Evolutionary conservation across 2,329 filamentous ascomycete species (phyloP).

Genomic region (Ceratocystis cacaofunesta): DNA sequence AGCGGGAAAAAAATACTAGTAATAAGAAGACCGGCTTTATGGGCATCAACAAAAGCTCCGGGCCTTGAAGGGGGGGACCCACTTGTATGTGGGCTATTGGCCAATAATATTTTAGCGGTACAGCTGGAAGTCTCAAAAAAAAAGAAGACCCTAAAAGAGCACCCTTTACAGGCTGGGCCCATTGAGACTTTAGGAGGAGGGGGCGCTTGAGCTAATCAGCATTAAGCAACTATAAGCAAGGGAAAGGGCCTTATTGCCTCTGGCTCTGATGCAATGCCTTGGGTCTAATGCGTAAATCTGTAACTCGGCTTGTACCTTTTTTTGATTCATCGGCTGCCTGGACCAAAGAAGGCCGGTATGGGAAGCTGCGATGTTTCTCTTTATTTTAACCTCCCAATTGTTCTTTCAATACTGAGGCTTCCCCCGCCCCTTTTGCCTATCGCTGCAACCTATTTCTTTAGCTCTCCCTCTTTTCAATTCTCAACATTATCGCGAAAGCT

Average conservation of each 20-base stretch:
- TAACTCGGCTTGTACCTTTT: background rate
- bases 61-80: background rate
- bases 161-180: background rate
- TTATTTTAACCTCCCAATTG: background rate
- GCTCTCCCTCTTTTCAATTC: background rate
- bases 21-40: background rate
- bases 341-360: background rate
- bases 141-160: background rate
- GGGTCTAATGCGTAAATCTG: background rate
- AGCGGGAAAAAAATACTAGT: background rate
- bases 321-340: background rate
- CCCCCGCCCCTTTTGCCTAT: background rate
- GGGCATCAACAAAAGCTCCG: background rate
- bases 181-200: background rate
- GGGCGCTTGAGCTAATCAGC: background rate
- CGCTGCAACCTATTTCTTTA: background rate
- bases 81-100: background rate
- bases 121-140: background rate
- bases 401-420: background rate
- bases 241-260: background rate
- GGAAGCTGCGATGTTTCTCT: background rate
- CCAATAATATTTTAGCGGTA: constrained; percentile 3
- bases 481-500: background rate
- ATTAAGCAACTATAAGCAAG: constrained; percentile 1
- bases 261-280: background rate